Percentiles rank a stretch among this genome's conserved stretches.
Conservation (phyloP, 208 protist species). For the Trichomonas tenax region DNA sequence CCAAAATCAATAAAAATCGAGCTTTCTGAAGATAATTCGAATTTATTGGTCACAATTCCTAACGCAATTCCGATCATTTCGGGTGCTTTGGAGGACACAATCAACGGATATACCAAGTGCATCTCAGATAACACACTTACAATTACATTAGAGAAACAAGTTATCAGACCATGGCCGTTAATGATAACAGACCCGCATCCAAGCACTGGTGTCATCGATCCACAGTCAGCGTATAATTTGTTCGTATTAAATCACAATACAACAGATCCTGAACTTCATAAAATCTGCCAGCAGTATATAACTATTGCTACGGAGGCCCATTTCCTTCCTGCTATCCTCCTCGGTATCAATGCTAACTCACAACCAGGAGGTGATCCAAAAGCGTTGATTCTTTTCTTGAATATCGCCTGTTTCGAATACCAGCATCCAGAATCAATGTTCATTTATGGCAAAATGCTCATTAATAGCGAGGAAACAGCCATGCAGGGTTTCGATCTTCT, state of each 20-base stretch:
- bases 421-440: neutral
- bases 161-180: neutral
- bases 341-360: neutral
- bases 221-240: neutral
- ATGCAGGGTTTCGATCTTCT: neutral
- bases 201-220: neutral
- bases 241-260: neutral
- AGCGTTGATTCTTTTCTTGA: neutral
- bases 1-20: neutral
- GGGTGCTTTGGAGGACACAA: neutral
- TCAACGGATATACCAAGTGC: neutral
- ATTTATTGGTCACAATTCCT: neutral
- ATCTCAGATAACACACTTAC: neutral
- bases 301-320: neutral
- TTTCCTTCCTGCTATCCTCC: neutral
- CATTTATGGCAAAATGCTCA: neutral
- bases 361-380: neutral
- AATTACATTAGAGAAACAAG: neutral
- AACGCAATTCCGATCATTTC: neutral
- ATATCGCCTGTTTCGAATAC: neutral
- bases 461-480: too few species aligned
- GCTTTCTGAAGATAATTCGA: neutral
- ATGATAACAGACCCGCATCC: neutral
- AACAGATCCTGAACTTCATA: neutral
- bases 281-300: neutral